phyloP scores from a whole-genome alignment of 768 basidiomycete genomes.

The Steccherinum ochraceum region DNA sequence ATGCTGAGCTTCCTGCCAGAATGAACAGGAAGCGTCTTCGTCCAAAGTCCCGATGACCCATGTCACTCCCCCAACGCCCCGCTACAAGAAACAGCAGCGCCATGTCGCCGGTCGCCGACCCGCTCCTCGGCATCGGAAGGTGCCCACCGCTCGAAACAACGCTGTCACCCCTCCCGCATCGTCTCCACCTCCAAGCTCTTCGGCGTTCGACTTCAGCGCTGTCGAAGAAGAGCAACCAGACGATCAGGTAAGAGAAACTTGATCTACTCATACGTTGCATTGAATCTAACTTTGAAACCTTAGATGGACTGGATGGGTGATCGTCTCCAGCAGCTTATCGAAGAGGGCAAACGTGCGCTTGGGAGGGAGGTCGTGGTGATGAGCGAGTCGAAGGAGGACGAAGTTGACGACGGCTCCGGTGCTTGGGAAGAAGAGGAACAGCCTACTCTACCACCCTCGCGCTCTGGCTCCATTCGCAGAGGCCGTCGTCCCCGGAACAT shows the following conservation, averaged over 20 bases:
- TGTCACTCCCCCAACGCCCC: constrained; percentile 32
- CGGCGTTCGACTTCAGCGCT: constrained; percentile 38
- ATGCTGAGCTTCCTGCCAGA: neutral
- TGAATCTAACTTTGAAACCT: neutral
- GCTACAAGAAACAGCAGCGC: constrained; percentile 28
- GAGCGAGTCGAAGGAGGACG: constrained; percentile 69
- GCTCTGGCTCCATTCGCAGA: constrained; percentile 16
- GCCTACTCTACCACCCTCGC: constrained; percentile 3
- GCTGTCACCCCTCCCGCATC: neutral
- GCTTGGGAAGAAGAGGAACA: constrained; percentile 65
- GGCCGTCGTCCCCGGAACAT: constrained; percentile 14
- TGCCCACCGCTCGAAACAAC: constrained; percentile 18
- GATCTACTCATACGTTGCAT: constrained; percentile 6
- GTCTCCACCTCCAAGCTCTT: constrained; percentile 19
- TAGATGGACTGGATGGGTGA: constrained; percentile 85
- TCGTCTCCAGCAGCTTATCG: constrained; percentile 61
- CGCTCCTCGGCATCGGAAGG: constrained; percentile 30
- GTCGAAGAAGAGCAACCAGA: constrained; percentile 25
- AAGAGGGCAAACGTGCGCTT: constrained; percentile 73
- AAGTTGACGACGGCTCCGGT: constrained; percentile 69
- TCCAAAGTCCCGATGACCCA: constrained; percentile 17
- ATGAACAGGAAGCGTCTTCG: neutral
- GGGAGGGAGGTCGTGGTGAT: constrained; percentile 73
- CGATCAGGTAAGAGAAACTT: constrained; percentile 41
- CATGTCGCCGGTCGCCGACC: constrained; percentile 31